Percentiles rank a stretch among this genome's conserved stretches.
These are phyloP conservation scores for Pseudomonodictys pantanalensis DNA, from an alignment of 495 filamentous ascomycete species.

Conservation along the genomic window DNA sequence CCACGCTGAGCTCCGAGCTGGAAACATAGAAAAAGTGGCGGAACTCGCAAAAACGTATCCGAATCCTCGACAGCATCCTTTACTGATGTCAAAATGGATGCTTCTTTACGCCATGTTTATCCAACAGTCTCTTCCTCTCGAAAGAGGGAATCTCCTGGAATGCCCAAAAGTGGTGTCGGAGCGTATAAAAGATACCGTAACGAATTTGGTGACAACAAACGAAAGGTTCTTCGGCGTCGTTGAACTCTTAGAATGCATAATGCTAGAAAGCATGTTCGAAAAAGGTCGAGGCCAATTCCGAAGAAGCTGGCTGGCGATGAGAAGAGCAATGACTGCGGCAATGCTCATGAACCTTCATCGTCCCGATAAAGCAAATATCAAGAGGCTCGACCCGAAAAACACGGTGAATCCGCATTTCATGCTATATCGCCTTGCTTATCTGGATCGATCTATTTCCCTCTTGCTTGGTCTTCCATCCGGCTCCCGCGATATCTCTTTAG, in stretches of 20 bases:
- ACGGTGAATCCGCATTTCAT: conserved; percentile 29
- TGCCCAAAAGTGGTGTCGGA: conserved; percentile 4
- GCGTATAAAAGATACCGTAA: conserved; percentile 3
- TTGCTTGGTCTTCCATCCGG: conserved; percentile 41
- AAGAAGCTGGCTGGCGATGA: conserved; percentile 9
- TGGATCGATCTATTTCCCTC: conserved; percentile 41
- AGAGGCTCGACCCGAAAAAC: background rate
- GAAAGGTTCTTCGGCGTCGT: conserved; percentile 12
- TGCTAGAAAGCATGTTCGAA: conserved; percentile 21
- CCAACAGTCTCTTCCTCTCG: background rate
- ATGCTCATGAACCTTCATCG: conserved; percentile 26
- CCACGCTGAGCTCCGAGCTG: background rate
- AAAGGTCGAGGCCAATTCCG: conserved; percentile 11
- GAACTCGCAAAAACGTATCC: background rate
- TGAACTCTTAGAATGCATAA: conserved; percentile 15
- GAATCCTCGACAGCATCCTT: conserved; percentile 5
- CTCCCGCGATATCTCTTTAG: conserved; percentile 27
- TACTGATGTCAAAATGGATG: conserved; percentile 16
- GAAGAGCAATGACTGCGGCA: conserved; percentile 11
- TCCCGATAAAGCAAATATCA: background rate
- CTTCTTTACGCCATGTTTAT: conserved; percentile 4
- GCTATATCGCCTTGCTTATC: conserved; percentile 40
- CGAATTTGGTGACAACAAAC: conserved; percentile 8
- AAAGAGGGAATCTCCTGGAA: conserved; percentile 4
- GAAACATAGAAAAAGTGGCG: background rate